Base-by-base conservation (phyloP, 1,139 yeast species). In the Yamadazyma buinensis region DNA sequence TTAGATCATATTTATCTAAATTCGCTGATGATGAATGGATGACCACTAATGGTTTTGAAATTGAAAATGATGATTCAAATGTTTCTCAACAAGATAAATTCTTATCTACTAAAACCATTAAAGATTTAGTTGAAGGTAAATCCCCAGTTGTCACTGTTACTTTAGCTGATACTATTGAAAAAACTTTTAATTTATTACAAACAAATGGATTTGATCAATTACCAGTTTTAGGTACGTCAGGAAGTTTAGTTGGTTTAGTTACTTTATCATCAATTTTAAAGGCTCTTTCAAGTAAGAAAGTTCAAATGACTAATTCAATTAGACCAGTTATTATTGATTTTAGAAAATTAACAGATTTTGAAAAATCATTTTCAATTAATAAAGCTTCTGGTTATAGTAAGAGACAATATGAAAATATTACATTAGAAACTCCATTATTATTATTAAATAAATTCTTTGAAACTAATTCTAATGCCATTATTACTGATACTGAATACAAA, bases 1-100 rank as follows among this genome's bases (percentile, higher is more conserved):
- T 86, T 52, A 80, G 95, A 67, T 84, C 95, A 11, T 86, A 86
- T 66, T 72, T 86, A 58, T 79, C 92, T 46, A 86, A 86, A 65
- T 86, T 86, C 55, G 92, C 86, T 33, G 95, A 86, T 57, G 95
- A 86, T 54, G 95, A 84, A 63, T 86, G 95, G 95, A 79, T 86
- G 85, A 76, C 74, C 58, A 78, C 77, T 49, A 84, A 85, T 57
- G 85, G 87, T 5, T 81, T 86, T 54, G 64, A 63, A 42, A 67
- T 67, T 28, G 84, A 77, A 42, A 70, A 61, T 44, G 56, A 61
- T 33, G 59, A 68, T 42, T 29, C 41, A 14, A 71, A 72, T 35
- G 63, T 67, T 31, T 60, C 64, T 46, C 67, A 71, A 52, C 63
- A 74, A 39, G 79, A 75, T 49, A 76, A 77, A 49, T 77, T 68